Evolutionary conservation across 1,139 yeast genomes (phyloP).

Genomic region (Kodamaea plutei): DNA sequence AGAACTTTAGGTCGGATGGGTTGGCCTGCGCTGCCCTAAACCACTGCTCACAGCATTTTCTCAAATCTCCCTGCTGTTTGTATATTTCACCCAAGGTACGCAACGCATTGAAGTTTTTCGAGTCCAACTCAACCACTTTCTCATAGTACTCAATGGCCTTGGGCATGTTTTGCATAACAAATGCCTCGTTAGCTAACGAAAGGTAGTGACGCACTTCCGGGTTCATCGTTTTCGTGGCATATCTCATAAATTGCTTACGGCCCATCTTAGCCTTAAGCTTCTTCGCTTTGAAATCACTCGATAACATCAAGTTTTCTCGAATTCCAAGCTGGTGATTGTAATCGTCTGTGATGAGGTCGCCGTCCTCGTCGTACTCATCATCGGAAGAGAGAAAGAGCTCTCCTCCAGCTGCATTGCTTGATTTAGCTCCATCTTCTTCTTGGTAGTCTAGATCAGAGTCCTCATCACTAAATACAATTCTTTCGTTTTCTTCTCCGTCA

Average conservation of each 20-base stretch:
- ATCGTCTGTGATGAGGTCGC: no score
- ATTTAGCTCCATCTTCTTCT: constrained; percentile 9
- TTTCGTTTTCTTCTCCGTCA: constrained; percentile 6
- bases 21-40: constrained; percentile 79
- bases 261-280: constrained; percentile 26
- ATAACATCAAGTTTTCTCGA: constrained; percentile 60
- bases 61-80: constrained; percentile 58
- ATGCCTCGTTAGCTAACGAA: constrained; percentile 76
- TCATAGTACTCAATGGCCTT: constrained; percentile 63
- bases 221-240: constrained; percentile 30
- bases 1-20: constrained; percentile 72
- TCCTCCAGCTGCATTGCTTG: background rate
- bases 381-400: constrained; percentile 8
- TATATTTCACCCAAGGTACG: constrained; percentile 83
- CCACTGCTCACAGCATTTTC: constrained; percentile 79
- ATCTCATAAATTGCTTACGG: constrained; percentile 25
- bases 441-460: constrained; percentile 3
- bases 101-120: constrained; percentile 77
- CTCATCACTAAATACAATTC: constrained; percentile 6
- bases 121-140: constrained; percentile 75
- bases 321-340: constrained; percentile 46
- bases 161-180: constrained; percentile 61
- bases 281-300: constrained; percentile 54
- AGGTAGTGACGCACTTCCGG: constrained; percentile 67
- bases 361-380: constrained; percentile 21